Percentiles rank a stretch among this genome's conserved stretches.
Evolutionary conservation across 768 basidiomycete species (phyloP).

Genomic region (Daedaleopsis nitida): DNA sequence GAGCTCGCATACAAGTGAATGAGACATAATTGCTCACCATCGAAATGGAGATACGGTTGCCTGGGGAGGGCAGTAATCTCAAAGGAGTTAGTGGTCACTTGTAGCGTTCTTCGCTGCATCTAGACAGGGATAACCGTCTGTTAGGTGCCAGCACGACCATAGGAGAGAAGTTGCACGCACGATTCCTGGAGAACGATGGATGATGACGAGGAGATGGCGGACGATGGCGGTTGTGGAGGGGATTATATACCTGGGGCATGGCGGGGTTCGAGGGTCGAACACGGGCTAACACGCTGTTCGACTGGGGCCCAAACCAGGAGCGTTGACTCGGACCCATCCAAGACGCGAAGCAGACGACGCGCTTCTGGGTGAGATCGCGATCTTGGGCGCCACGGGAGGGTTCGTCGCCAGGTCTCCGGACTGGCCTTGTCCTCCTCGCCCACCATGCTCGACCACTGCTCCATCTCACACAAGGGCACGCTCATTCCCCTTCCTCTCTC

Average conservation of each 20-base stretch:
- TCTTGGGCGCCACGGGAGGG: not conserved
- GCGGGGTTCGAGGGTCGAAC: too few species aligned
- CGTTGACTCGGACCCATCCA: too few species aligned
- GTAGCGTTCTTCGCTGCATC: constrained; percentile 9
- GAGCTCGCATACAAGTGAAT: not conserved
- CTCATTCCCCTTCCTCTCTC: not conserved
- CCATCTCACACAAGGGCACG: constrained; percentile 90
- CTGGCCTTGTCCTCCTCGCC: not conserved
- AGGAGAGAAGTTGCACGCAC: too few species aligned
- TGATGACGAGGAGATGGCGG: too few species aligned
- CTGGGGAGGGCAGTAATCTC: constrained; percentile 31
- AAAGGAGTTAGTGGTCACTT: constrained; percentile 38
- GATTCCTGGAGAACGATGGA: too few species aligned
- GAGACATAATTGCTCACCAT: constrained; percentile 15
- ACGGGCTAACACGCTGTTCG: too few species aligned
- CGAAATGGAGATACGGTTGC: constrained; percentile 18
- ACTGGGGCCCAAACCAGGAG: too few species aligned
- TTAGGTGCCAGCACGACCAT: not conserved
- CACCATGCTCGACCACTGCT: constrained; percentile 91
- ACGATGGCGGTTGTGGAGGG: too few species aligned
- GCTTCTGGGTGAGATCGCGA: too few species aligned
- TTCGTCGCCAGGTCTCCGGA: not conserved
- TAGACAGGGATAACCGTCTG: not conserved
- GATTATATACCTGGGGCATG: too few species aligned
- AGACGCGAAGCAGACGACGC: too few species aligned